Evolutionary conservation across 139 green algal species (phyloP).

Genomic region (Penium margaritaceum): DNA sequence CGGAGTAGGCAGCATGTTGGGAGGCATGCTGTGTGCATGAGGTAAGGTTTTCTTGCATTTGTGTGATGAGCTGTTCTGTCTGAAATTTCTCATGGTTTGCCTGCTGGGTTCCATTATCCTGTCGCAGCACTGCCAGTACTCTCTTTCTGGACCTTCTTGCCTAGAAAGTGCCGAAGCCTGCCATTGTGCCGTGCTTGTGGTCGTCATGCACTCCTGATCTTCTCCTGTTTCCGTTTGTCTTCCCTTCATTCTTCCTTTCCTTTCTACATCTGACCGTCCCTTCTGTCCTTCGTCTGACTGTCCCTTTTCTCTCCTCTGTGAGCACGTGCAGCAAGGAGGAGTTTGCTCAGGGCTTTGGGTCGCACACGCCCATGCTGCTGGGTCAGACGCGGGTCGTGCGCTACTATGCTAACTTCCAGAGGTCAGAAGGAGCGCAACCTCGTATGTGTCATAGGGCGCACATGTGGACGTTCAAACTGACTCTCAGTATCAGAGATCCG

Average conservation of each 20-base stretch:
- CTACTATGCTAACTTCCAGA: conserved; percentile 31
- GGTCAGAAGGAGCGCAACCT: too few species aligned
- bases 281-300: neutral
- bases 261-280: neutral
- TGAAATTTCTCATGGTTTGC: too few species aligned
- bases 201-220: too few species aligned
- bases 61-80: too few species aligned
- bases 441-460: neutral
- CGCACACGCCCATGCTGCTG: conserved; percentile 35
- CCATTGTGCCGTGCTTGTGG: neutral
- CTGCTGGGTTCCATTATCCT: too few species aligned
- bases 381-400: conserved; percentile 28
- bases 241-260: neutral
- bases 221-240: neutral
- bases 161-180: too few species aligned
- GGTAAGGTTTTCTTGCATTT: too few species aligned
- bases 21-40: too few species aligned
- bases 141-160: too few species aligned
- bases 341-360: conserved; percentile 34
- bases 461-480: neutral
- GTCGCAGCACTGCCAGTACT: too few species aligned
- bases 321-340: conserved; percentile 30
- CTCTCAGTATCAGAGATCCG: neutral
- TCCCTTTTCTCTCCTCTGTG: too few species aligned
- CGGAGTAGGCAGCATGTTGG: too few species aligned